Conservation (phyloP, 1,139 yeast species). For the Magnusiomyces magnusii region DNA sequence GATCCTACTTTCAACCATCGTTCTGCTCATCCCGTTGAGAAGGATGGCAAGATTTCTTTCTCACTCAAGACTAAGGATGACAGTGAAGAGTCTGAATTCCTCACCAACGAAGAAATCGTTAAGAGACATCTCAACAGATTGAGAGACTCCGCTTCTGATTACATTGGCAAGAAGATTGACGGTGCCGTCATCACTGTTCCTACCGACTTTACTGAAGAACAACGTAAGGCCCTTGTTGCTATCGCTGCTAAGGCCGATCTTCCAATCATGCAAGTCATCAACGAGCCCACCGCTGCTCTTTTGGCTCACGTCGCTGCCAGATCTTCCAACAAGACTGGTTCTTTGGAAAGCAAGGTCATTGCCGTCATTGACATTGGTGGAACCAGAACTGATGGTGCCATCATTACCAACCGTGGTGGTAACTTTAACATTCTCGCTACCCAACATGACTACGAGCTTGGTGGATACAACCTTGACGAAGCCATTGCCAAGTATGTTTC, state of each 20-base stretch:
- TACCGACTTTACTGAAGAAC: slow-evolving; percentile 71
- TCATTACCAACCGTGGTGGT: slow-evolving; percentile 89
- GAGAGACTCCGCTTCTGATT: slow-evolving; percentile 87
- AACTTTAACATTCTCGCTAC: slow-evolving; percentile 84
- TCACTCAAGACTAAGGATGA: slow-evolving; percentile 38
- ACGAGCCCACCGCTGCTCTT: slow-evolving; percentile 91
- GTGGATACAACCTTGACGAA: slow-evolving; percentile 81
- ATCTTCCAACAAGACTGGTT: slow-evolving; percentile 41
- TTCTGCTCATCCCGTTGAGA: slow-evolving; percentile 69
- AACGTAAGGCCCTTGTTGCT: slow-evolving; percentile 54
- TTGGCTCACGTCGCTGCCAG: slow-evolving; percentile 53
- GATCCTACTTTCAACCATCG: slow-evolving; percentile 53
- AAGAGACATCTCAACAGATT: slow-evolving; percentile 78
- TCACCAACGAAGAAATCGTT: slow-evolving; percentile 70
- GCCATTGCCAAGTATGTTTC: slow-evolving; percentile 79
- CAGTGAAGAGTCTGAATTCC: slow-evolving; percentile 37
- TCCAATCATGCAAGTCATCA: slow-evolving; percentile 75
- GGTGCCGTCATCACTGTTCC: slow-evolving; percentile 90
- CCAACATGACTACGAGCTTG: slow-evolving; percentile 72
- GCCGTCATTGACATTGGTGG: slow-evolving; percentile 98
- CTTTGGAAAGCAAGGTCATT: slow-evolving; percentile 53
- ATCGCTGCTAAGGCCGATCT: slow-evolving; percentile 69
- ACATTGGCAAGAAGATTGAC: slow-evolving; percentile 71
- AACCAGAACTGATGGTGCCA: slow-evolving; percentile 92
- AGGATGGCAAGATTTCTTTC: slow-evolving; percentile 65